phyloP scores from a whole-genome alignment of 352 stramenopile genomes.

The Phytophthora lateralis region DNA sequence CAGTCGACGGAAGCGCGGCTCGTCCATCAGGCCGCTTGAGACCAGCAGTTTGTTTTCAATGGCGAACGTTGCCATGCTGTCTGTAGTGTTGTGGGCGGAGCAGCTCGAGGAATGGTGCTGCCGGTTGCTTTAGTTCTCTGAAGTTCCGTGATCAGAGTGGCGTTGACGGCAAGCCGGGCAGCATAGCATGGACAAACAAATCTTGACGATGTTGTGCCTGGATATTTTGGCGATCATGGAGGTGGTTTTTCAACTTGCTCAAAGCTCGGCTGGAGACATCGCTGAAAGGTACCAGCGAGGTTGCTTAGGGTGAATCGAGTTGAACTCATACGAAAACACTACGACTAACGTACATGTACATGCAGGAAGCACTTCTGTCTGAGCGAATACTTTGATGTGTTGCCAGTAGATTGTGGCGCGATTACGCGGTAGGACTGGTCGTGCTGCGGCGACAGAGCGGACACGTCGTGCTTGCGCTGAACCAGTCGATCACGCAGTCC shows the following conservation, averaged over 20 bases:
- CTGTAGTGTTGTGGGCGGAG: conserved; percentile 7
- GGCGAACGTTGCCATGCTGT: conserved; percentile 11
- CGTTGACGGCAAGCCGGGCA: conserved; percentile 20
- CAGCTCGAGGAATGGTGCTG: conserved; percentile 18
- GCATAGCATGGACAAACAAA: conserved; percentile 11
- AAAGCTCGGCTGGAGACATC: no score
- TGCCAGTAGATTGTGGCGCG: not conserved
- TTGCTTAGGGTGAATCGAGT: not conserved
- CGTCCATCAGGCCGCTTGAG: conserved; percentile 39
- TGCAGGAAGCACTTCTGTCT: not conserved
- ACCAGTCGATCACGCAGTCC: conserved; percentile 74
- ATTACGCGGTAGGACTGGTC: conserved; percentile 17
- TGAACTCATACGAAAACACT: not conserved
- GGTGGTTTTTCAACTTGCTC: not conserved
- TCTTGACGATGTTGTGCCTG: conserved; percentile 6
- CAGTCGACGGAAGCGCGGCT: conserved; percentile 51
- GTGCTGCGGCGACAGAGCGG: conserved; percentile 53
- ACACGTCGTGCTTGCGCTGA: conserved; percentile 61
- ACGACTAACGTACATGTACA: not conserved
- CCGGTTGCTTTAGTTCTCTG: conserved; percentile 7
- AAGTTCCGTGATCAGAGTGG: conserved; percentile 18
- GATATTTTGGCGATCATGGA: conserved; percentile 13
- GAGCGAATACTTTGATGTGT: not conserved
- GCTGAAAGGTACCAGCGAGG: not conserved
- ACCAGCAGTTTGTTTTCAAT: conserved; percentile 32